phyloP scores from a whole-genome alignment of 192 early-diverging fungal genomes.

The Tieghemiomyces parasiticus region DNA sequence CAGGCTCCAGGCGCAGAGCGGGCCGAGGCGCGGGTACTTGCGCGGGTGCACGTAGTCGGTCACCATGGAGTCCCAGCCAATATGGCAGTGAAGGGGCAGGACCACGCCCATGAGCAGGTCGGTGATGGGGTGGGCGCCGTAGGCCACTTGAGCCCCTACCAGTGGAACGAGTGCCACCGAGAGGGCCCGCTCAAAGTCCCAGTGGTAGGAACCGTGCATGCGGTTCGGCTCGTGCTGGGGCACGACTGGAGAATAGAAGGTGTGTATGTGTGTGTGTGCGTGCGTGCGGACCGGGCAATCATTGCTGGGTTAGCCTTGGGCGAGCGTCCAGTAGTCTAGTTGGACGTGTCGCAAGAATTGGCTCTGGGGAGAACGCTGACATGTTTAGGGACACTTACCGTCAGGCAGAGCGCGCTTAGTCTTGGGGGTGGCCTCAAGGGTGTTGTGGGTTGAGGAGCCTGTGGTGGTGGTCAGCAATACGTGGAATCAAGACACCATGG shows the following conservation, averaged over 20 bases:
- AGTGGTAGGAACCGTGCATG: constrained; percentile 86
- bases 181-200: constrained; percentile 86
- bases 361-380: not conserved
- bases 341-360: not conserved
- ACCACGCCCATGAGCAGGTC: constrained; percentile 83
- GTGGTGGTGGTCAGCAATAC: too few relatives aligned
- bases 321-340: not conserved
- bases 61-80: constrained; percentile 60
- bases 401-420: not conserved
- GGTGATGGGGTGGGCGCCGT: constrained; percentile 74
- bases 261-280: not conserved
- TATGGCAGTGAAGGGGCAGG: constrained; percentile 79
- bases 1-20: constrained; percentile 44
- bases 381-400: not conserved
- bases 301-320: not conserved
- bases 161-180: constrained; percentile 60
- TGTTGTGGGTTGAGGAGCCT: too few relatives aligned
- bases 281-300: not conserved
- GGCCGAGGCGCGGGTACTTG: constrained; percentile 40
- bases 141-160: constrained; percentile 52
- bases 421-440: not conserved
- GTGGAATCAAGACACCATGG: too few relatives aligned
- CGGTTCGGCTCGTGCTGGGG: constrained; percentile 35
- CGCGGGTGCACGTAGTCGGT: constrained; percentile 75
- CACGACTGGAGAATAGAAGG: constrained; percentile 21